Percentiles rank a stretch among this genome's conserved stretches.
These are phyloP conservation scores for Dipteronia sinensis DNA, from an alignment of 345 rosid genomes.

Conservation along the genomic window DNA sequence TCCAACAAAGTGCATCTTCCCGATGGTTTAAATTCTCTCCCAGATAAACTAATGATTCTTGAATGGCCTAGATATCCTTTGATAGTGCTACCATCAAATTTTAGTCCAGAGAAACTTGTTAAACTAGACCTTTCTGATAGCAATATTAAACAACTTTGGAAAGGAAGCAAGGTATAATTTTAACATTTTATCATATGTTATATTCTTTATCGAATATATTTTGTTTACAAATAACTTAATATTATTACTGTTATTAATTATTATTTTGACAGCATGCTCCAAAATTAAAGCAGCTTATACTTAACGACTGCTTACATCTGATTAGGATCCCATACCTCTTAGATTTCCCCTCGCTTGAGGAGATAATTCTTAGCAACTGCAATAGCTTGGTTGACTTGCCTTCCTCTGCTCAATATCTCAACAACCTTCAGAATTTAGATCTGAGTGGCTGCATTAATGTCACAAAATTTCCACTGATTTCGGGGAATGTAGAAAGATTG, in stretches of 20 bases:
- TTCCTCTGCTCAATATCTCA: too few species aligned
- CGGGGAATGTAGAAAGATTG: too few species aligned
- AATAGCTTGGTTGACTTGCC: too few species aligned
- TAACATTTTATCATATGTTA: too few species aligned
- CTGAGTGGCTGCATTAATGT: too few species aligned
- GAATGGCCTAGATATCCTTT: conserved; percentile 20
- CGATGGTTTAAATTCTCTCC: neutral
- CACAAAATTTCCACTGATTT: too few species aligned
- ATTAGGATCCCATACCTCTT: neutral
- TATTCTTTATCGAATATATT: too few species aligned
- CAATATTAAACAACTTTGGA: conserved; percentile 6
- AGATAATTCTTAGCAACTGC: neutral
- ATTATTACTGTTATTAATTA: too few species aligned
- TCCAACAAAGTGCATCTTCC: neutral
- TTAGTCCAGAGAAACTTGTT: conserved; percentile 2
- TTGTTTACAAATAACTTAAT: too few species aligned
- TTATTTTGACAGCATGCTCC: too few species aligned
- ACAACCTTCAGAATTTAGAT: too few species aligned
- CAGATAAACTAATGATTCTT: conserved; percentile 10
- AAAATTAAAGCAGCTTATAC: neutral
- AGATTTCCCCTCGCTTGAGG: neutral
- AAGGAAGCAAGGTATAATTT: too few species aligned
- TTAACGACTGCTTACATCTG: neutral
- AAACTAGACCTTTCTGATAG: conserved; percentile 7
- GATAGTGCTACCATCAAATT: conserved; percentile 15